These are phyloP conservation scores for Nepenthes mirabilis DNA, from an alignment of 148 eudicot genomes.

Conservation along the genomic window DNA sequence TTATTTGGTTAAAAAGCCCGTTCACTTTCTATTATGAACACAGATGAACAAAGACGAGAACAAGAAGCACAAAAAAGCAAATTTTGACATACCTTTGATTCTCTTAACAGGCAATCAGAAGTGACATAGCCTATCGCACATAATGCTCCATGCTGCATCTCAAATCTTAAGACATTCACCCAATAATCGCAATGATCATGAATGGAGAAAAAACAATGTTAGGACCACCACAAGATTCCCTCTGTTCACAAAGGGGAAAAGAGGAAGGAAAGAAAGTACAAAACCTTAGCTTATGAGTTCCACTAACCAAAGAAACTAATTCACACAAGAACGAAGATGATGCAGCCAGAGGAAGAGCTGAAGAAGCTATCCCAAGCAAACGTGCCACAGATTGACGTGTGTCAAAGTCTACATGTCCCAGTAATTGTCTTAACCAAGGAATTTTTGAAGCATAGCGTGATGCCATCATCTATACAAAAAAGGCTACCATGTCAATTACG, in stretches of 20 bases:
- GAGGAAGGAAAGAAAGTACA: slow-evolving; percentile 8
- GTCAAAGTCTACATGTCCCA: slow-evolving; percentile 61
- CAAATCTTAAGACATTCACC: slow-evolving; percentile 46
- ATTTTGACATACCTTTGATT: slow-evolving; percentile 31
- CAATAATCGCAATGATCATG: slow-evolving; percentile 3
- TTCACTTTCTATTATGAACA: too few species aligned
- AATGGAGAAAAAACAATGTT: neutral
- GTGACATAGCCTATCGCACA: slow-evolving; percentile 79
- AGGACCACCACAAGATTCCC: neutral
- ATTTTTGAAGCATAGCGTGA: slow-evolving; percentile 67
- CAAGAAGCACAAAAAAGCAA: neutral
- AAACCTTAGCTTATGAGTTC: slow-evolving; percentile 50
- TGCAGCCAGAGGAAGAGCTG: slow-evolving; percentile 51
- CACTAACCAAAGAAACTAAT: slow-evolving; percentile 36
- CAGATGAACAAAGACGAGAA: too few species aligned
- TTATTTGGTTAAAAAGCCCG: too few species aligned
- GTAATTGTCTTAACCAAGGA: slow-evolving; percentile 71
- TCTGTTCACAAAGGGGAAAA: neutral
- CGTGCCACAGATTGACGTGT: slow-evolving; percentile 88
- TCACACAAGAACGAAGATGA: slow-evolving; percentile 48
- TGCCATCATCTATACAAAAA: slow-evolving; percentile 44
- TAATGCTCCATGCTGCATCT: slow-evolving; percentile 69
- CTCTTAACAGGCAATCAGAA: slow-evolving; percentile 58
- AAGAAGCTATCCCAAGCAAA: slow-evolving; percentile 82
- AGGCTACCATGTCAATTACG: slow-evolving; percentile 9